A percentile compares a stretch with the other conserved stretches of the same genome.
These are phyloP conservation scores for Astragalus glycyphyllos DNA, from an alignment of 306 rosid species.

Conservation along the genomic window DNA sequence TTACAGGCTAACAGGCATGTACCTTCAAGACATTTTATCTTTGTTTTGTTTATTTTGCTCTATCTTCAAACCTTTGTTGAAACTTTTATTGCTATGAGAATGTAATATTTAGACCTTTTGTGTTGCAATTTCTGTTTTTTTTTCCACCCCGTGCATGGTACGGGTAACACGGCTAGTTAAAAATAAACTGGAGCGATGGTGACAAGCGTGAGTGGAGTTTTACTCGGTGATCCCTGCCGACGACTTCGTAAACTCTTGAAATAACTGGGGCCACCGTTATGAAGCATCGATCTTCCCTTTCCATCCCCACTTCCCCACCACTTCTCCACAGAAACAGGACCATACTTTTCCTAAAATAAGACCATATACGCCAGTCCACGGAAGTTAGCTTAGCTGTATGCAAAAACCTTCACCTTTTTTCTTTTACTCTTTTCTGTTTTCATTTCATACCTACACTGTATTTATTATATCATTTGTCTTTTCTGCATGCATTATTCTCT, in stretches of 20 bases:
- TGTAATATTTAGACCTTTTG: no score
- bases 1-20: no score
- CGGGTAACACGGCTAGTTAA: no score
- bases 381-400: not conserved
- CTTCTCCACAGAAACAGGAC: no score
- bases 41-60: no score
- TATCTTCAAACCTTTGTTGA: no score
- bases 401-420: not conserved
- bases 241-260: conserved; percentile 36
- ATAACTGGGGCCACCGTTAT: conserved; percentile 13
- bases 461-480: no score
- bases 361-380: not conserved
- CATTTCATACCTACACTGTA: not conserved
- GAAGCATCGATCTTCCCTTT: conserved; percentile 9
- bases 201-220: conserved; percentile 43
- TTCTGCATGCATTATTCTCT: no score
- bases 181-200: not conserved
- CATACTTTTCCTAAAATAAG: not conserved
- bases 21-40: no score
- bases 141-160: no score
- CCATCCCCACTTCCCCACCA: conserved; percentile 27
- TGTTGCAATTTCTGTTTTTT: no score
- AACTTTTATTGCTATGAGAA: no score
- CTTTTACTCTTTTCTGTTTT: not conserved
- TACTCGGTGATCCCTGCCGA: conserved; percentile 34